phyloP scores from a whole-genome alignment of 208 protist genomes.

The Strigomonas culicis region DNA sequence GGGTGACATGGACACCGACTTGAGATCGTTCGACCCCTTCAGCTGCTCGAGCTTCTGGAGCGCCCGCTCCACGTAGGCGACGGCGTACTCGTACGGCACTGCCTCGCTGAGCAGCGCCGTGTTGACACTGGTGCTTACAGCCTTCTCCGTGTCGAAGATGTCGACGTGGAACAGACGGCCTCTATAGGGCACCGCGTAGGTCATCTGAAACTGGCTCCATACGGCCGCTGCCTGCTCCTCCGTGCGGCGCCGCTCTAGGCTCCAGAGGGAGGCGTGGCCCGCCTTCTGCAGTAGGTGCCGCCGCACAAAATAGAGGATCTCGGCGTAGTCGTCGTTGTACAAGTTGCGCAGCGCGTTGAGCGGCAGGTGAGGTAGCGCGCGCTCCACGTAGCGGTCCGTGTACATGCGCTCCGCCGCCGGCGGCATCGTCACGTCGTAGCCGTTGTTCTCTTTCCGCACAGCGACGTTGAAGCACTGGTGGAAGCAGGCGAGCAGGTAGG shows the following conservation, averaged over 20 bases:
- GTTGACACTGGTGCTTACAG: constrained; percentile 11
- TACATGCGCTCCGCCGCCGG: neutral
- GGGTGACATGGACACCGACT: neutral
- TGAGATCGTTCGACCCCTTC: constrained; percentile 16
- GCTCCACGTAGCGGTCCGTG: constrained; percentile 10
- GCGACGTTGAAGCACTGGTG: no score
- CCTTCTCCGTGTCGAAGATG: neutral
- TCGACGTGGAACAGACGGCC: constrained; percentile 37
- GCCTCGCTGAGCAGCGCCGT: constrained; percentile 21
- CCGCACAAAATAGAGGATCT: constrained; percentile 36
- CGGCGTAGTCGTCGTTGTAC: constrained; percentile 32
- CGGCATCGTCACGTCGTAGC: neutral
- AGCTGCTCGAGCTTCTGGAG: constrained; percentile 20
- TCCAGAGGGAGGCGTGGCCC: no score
- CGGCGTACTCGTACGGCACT: constrained; percentile 16
- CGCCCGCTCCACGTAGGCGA: constrained; percentile 26
- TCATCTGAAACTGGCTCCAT: constrained; percentile 42
- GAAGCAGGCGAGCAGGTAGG: constrained; percentile 25
- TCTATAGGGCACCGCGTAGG: constrained; percentile 47
- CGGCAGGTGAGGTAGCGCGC: constrained; percentile 28
- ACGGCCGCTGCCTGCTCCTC: constrained; percentile 23
- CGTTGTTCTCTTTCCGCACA: constrained; percentile 13
- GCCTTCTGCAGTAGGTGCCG: constrained; percentile 28
- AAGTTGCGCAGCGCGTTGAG: constrained; percentile 32
- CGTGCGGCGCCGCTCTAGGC: constrained; percentile 32